These are phyloP conservation scores for Claviceps arundinis DNA, from an alignment of 2,329 filamentous ascomycete genomes.

Conservation along the genomic window DNA sequence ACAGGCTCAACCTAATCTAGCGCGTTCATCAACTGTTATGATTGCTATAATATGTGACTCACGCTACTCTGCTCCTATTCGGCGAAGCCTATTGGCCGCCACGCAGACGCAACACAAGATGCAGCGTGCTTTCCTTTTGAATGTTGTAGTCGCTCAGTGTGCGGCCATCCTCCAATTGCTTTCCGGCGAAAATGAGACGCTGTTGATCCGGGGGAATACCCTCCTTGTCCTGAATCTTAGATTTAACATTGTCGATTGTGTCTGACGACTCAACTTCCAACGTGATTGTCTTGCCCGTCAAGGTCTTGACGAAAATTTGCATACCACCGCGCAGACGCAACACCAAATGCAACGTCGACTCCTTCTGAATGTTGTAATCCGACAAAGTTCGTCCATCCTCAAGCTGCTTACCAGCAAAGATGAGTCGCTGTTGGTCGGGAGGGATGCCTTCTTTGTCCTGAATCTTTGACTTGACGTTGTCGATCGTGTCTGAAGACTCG, in stretches of 20 bases:
- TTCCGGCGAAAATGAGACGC: constrained; percentile 84
- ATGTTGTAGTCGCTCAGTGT: constrained; percentile 95
- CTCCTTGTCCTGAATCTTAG: too few species aligned
- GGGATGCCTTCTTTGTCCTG: constrained; percentile 90
- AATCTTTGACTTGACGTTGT: constrained; percentile 91
- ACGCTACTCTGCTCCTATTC: background rate
- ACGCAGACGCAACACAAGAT: constrained; percentile 68
- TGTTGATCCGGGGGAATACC: constrained; percentile 36
- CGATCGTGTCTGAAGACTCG: constrained; percentile 79
- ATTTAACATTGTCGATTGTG: too few species aligned
- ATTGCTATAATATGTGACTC: background rate
- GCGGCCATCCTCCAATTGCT: constrained; percentile 85
- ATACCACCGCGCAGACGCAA: constrained; percentile 74
- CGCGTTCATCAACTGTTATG: background rate
- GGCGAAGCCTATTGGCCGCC: constrained; percentile 37
- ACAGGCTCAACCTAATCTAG: background rate
- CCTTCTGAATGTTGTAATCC: constrained; percentile 97
- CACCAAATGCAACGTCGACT: constrained; percentile 69
- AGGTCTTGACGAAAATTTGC: constrained; percentile 79
- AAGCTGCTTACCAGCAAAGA: constrained; percentile 87
- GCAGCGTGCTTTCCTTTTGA: constrained; percentile 77
- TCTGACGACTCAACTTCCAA: constrained; percentile 56
- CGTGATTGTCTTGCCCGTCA: constrained; percentile 90
- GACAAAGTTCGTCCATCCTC: constrained; percentile 83
- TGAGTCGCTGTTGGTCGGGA: constrained; percentile 85